Evolutionary conservation across 1,139 yeast genomes (phyloP).

Genomic region (Nakaseomyces bracarensis): DNA sequence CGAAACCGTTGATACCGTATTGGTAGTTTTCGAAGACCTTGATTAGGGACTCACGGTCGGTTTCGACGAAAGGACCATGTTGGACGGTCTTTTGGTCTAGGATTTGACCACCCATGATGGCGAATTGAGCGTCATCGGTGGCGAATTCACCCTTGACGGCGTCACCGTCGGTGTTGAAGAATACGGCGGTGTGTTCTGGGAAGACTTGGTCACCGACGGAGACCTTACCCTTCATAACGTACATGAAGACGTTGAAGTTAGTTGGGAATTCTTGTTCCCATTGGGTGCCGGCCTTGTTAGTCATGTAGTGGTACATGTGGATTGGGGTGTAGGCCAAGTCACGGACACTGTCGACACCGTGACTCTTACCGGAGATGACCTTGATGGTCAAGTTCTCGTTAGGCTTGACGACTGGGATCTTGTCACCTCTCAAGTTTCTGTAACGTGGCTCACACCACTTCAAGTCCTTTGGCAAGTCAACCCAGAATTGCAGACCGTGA

Average conservation of each 20-base stretch:
- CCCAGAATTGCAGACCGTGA: conserved; percentile 85
- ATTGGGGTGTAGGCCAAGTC: conserved; percentile 83
- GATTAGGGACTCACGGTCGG: conserved; percentile 51
- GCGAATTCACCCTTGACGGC: conserved; percentile 43
- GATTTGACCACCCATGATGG: conserved; percentile 68
- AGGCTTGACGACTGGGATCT: conserved; percentile 63
- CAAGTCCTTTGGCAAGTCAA: conserved; percentile 66
- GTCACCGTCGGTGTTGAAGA: conserved; percentile 62
- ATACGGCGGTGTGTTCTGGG: conserved; percentile 46
- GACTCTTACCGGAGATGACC: conserved; percentile 69
- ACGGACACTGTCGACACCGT: conserved; percentile 65
- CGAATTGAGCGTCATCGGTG: conserved; percentile 39
- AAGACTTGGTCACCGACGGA: conserved; percentile 40
- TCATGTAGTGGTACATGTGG: conserved; percentile 58
- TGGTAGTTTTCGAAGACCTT: conserved; percentile 68
- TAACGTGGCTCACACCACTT: conserved; percentile 71
- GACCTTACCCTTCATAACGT: conserved; percentile 59
- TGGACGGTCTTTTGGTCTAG: conserved; percentile 74
- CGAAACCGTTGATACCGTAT: conserved; percentile 63
- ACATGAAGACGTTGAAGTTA: conserved; percentile 65
- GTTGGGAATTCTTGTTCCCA: conserved; percentile 54
- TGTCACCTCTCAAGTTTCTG: conserved; percentile 64
- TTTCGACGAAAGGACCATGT: conserved; percentile 67
- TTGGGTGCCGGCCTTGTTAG: conserved; percentile 56
- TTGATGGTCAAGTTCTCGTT: conserved; percentile 61